These are phyloP conservation scores for Solanum corneliomulleri DNA, from an alignment of 257 asterid genomes.

Conservation along the genomic window DNA sequence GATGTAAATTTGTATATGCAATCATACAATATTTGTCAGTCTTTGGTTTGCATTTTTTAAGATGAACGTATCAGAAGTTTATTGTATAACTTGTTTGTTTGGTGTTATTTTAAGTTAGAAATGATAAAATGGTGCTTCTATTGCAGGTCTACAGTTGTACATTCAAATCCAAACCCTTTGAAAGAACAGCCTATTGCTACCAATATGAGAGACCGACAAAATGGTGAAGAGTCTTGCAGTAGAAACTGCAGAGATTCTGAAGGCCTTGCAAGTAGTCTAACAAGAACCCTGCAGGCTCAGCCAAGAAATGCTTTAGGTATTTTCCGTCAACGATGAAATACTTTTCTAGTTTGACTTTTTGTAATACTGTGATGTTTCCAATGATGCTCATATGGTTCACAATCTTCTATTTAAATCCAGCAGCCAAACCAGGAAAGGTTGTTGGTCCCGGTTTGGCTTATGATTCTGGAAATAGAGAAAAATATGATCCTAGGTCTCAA, in stretches of 20 bases:
- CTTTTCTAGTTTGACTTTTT: not conserved
- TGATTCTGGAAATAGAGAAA: too few relatives aligned
- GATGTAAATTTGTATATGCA: not conserved
- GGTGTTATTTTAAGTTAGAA: not conserved
- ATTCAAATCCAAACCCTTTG: slow-evolving; percentile 39
- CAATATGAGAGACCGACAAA: slow-evolving; percentile 33
- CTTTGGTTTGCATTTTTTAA: not conserved
- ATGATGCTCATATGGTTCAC: not conserved
- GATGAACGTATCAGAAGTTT: not conserved
- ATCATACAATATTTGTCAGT: not conserved
- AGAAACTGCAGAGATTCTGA: slow-evolving; percentile 36
- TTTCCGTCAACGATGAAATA: not conserved
- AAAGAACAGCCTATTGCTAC: slow-evolving; percentile 34
- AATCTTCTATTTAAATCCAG: not conserved
- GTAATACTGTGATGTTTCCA: not conserved
- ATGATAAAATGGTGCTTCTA: not conserved
- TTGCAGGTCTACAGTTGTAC: slow-evolving; percentile 60
- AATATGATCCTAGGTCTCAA: too few relatives aligned
- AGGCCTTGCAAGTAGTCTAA: slow-evolving; percentile 29
- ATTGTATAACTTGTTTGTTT: not conserved
- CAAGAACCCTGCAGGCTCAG: slow-evolving; percentile 44
- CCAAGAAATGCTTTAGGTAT: slow-evolving; percentile 57
- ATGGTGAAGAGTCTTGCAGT: slow-evolving; percentile 33
- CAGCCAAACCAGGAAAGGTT: not conserved
- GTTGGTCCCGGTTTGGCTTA: too few relatives aligned